A percentile compares a stretch with the other conserved stretches of the same genome.
Conservation (phyloP, 208 protist genomes). For the Trypanosoma theileri region DNA sequence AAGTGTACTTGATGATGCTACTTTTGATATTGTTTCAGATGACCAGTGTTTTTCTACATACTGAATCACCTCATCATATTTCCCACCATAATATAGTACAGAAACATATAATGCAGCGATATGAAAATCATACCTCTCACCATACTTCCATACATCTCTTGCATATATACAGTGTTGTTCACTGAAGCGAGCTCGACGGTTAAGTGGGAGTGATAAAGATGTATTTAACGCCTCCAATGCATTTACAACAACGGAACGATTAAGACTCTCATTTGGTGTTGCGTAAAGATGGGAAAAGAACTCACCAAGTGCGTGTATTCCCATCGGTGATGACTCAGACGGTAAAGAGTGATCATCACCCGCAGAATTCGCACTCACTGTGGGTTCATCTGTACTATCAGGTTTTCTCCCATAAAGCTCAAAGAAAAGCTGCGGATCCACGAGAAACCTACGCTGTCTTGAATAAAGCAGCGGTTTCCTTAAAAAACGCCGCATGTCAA, state of each 20-base stretch:
- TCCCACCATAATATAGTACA: constrained; percentile 24
- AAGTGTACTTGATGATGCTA: background rate
- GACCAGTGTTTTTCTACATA: constrained; percentile 5
- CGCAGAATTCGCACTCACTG: background rate
- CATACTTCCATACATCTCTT: constrained; percentile 17
- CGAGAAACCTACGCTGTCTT: background rate
- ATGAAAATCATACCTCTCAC: constrained; percentile 11
- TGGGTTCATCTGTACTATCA: background rate
- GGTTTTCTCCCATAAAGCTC: constrained; percentile 27
- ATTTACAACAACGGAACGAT: background rate
- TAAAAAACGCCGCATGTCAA: constrained; percentile 7
- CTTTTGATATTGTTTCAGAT: background rate
- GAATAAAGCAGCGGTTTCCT: background rate
- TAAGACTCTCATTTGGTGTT: constrained; percentile 8
- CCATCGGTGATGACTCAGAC: background rate
- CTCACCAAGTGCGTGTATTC: constrained; percentile 16
- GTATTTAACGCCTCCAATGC: constrained; percentile 6
- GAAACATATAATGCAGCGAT: constrained; percentile 9
- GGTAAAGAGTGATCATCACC: background rate
- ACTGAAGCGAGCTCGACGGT: constrained; percentile 12
- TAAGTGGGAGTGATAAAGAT: constrained; percentile 5
- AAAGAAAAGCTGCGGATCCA: constrained; percentile 20
- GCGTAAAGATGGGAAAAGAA: constrained; percentile 29
- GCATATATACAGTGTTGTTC: constrained; percentile 14
- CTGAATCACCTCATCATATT: constrained; percentile 12